Evolutionary conservation across 495 filamentous ascomycete species (phyloP).

Genomic region (Podospora appendiculata): DNA sequence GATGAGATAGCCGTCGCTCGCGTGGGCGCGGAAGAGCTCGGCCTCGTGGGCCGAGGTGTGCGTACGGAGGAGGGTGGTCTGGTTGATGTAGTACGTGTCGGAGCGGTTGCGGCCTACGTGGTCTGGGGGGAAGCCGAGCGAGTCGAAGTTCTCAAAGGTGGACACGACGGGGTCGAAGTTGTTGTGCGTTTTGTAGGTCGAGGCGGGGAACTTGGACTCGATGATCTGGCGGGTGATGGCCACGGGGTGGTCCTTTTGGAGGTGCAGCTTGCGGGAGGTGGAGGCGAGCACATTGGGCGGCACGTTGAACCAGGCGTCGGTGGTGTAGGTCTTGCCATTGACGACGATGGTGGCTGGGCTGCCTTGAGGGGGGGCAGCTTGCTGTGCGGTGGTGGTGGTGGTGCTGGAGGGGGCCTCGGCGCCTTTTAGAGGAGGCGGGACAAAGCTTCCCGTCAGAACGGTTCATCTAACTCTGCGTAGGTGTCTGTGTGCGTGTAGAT

Average conservation of each 20-base stretch:
- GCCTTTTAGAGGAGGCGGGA: background rate
- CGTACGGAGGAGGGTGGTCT: conserved; percentile 74
- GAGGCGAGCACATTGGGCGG: conserved; percentile 65
- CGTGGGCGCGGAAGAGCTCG: conserved; percentile 69
- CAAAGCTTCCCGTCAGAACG: background rate
- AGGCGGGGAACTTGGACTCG: conserved; percentile 74
- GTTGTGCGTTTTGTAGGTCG: conserved; percentile 69
- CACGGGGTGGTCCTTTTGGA: conserved; percentile 82
- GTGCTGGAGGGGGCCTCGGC: background rate
- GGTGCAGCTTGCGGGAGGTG: conserved; percentile 68
- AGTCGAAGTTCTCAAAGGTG: conserved; percentile 87
- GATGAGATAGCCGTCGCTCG: conserved; percentile 75
- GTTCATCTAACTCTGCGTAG: no score
- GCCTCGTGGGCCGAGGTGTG: conserved; percentile 92
- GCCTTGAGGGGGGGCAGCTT: background rate
- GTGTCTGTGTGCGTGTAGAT: no score
- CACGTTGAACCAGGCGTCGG: conserved; percentile 81
- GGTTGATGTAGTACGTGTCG: conserved; percentile 95
- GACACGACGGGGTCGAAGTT: conserved; percentile 77
- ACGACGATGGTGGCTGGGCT: conserved; percentile 29
- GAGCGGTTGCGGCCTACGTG: conserved; percentile 82
- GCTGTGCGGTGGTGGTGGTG: background rate
- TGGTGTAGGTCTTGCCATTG: conserved; percentile 53
- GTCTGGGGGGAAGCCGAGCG: conserved; percentile 80
- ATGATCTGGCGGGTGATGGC: conserved; percentile 86